Conservation (phyloP, 805 yeast species). For the Ogataea populi-albae region DNA sequence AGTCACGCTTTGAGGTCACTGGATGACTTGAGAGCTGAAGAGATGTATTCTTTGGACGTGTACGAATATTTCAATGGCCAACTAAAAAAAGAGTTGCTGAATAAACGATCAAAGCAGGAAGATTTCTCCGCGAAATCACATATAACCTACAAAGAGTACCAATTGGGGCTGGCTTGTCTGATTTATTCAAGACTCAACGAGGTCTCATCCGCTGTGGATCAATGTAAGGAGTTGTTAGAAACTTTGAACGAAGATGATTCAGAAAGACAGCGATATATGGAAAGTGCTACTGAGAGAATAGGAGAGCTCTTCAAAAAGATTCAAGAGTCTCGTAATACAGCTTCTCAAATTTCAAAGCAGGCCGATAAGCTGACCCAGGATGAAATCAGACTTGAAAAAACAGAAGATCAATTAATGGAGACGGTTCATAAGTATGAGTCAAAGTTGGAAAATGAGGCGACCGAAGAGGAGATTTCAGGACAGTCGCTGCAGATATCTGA, state of each 20-base stretch:
- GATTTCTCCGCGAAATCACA: constrained; percentile 1
- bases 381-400: constrained; percentile 18
- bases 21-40: constrained; percentile 13
- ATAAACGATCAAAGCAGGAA: constrained; percentile 24
- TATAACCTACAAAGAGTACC: constrained; percentile 28
- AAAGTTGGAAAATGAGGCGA: constrained; percentile 6
- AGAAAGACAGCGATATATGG: constrained; percentile 38
- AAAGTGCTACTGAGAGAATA: constrained; percentile 37
- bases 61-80: constrained; percentile 19
- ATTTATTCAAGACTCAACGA: constrained; percentile 34
- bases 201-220: constrained; percentile 25
- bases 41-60: constrained; percentile 10
- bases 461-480: constrained; percentile 10
- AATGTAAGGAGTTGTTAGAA: constrained; percentile 21
- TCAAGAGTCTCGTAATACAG: constrained; percentile 32
- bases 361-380: constrained; percentile 33
- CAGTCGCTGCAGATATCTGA: constrained; percentile 14
- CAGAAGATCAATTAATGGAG: constrained; percentile 7
- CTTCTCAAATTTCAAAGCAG: constrained; percentile 29
- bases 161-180: constrained; percentile 35
- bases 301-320: constrained; percentile 41
- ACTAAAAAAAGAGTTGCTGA: constrained; percentile 9
- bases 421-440: constrained; percentile 12
- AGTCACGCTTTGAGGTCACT: constrained; percentile 21
- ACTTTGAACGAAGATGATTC: constrained; percentile 38